Evolutionary conservation across 768 basidiomycete species (phyloP), one percentile per base, ranked within the genome.

Genomic region (Hydnomerulius pinastri): DNA sequence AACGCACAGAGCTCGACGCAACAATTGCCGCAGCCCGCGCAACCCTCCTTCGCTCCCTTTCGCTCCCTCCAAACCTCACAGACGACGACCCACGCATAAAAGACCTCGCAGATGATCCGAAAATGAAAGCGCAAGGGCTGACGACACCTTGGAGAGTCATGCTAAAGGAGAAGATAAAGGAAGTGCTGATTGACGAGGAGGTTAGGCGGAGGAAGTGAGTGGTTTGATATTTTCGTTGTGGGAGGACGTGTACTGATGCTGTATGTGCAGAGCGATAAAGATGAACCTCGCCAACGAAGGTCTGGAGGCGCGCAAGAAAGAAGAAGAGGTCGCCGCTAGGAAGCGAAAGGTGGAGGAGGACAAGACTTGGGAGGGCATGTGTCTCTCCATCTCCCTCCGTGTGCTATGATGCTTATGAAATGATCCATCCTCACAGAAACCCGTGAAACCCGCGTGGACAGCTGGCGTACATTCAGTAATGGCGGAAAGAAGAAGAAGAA

Each of bases 261-360:
- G 23, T 18, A n/a, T n/a, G 20, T 29, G 4, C 56, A 92, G 91
- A 63, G 90, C 92, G 1, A 71, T 92, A 60, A 93, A 93, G 75
- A 84, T 92, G 83, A 92, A 92, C 64, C 69, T 94, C 48, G 92
- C 92, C 7, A 94, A 94, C 58, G 92, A 94, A 67, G 92, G 92
- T 3, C 73, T 94, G 4, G 93, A 96, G 64, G 94, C 94, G n/a
- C 79, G 86, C 60, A 90, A 87, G 77, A 93, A 92, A 65, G 93
- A 97, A 45, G 91, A 92, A 50, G 94, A 94, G 58, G 77, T 87
- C 10, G 70, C 76, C 20, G 61, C 82, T 29, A 84, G 71, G 72
- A 96, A 96, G 68, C 79, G 93, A 46, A 96, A 96, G 70, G 87
- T 79, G 1, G 92, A 95, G 58, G 90, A 94, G 6, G 91, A 95